Evolutionary conservation across 2,329 filamentous ascomycete species (phyloP).

Genomic region (Aspergillus floridensis): DNA sequence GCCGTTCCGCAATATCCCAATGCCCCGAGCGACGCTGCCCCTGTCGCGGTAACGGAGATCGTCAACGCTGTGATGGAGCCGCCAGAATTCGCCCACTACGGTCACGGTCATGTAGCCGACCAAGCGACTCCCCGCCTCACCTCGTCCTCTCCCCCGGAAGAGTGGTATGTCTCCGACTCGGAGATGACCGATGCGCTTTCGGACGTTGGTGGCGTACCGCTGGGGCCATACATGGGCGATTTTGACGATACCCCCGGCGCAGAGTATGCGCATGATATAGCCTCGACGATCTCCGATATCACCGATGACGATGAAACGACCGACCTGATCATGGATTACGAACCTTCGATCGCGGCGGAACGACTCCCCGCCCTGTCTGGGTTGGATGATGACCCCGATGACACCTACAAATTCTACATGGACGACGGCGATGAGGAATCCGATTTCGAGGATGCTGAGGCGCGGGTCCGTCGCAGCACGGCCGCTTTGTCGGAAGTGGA

Average conservation of each 20-base stretch:
- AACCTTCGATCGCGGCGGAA: conserved; percentile 18
- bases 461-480: conserved; percentile 1
- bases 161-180: conserved; percentile 24
- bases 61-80: conserved; percentile 29
- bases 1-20: conserved; percentile 29
- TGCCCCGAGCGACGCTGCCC: conserved; percentile 18
- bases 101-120: not conserved
- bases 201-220: conserved; percentile 22
- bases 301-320: conserved; percentile 18
- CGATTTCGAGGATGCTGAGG: conserved; percentile 8
- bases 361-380: conserved; percentile 14
- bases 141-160: conserved; percentile 17
- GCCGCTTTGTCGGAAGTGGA: conserved; percentile 24
- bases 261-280: conserved; percentile 12
- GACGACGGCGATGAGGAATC: conserved; percentile 25
- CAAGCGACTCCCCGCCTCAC: not conserved
- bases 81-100: conserved; percentile 6
- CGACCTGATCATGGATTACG: conserved; percentile 27
- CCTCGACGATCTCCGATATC: conserved; percentile 22
- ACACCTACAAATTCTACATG: conserved; percentile 34
- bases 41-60: conserved; percentile 26
- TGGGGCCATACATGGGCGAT: conserved; percentile 16
- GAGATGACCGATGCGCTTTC: conserved; percentile 24
- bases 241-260: conserved; percentile 13
- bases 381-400: conserved; percentile 30